Percentiles rank a stretch among this genome's conserved stretches.
Conservation (phyloP, 2,329 filamentous ascomycete genomes). For the Zymoseptoria pseudotritici region DNA sequence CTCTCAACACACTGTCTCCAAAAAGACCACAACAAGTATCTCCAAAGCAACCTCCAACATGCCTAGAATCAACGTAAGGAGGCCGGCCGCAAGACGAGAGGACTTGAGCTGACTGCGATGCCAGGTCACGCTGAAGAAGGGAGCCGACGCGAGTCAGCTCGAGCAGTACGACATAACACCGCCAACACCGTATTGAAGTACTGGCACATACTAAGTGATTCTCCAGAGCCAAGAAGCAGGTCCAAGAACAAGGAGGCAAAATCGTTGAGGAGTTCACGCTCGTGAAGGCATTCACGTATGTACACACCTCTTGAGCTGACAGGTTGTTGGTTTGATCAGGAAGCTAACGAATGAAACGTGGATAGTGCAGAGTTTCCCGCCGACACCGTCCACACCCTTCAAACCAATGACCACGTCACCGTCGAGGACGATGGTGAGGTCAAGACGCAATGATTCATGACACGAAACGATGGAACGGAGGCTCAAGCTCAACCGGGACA, state of each 20-base stretch:
- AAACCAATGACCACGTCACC: slow-evolving; percentile 63
- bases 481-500: neutral
- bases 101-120: slow-evolving; percentile 9
- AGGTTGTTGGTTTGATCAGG: neutral
- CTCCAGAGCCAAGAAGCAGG: slow-evolving; percentile 66
- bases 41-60: slow-evolving; percentile 8
- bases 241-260: slow-evolving; percentile 67
- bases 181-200: neutral
- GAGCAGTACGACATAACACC: slow-evolving; percentile 48
- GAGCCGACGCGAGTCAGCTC: slow-evolving; percentile 59
- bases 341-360: neutral
- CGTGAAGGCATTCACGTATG: slow-evolving; percentile 91
- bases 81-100: neutral
- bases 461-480: neutral
- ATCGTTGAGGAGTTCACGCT: slow-evolving; percentile 78
- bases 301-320: slow-evolving; percentile 14
- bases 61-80: slow-evolving; percentile 26
- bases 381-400: slow-evolving; percentile 58
- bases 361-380: slow-evolving; percentile 64
- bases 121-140: slow-evolving; percentile 70
- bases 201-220: slow-evolving; percentile 1
- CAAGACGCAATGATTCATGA: slow-evolving; percentile 54
- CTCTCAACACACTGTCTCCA: neutral
- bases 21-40: neutral
- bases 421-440: slow-evolving; percentile 70